Conservation (phyloP, 2,329 filamentous ascomycete genomes). For the Tricladium varicosporioides region DNA sequence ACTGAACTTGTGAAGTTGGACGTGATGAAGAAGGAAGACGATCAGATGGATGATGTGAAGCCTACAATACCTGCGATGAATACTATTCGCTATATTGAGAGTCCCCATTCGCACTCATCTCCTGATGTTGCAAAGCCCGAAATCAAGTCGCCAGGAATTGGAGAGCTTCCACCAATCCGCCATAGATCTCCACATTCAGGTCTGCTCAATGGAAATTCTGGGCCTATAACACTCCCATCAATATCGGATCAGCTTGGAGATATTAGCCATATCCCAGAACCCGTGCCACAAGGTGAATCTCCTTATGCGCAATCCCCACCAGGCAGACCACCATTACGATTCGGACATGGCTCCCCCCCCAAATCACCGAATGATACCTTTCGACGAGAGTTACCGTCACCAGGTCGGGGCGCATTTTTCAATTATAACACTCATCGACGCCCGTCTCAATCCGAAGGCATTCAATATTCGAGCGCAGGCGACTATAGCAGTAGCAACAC, state of each 20-base stretch:
- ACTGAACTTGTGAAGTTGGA: slow-evolving; percentile 1
- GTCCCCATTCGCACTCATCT: slow-evolving; percentile 8
- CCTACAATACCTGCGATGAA: slow-evolving; percentile 23
- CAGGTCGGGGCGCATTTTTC: slow-evolving; percentile 21
- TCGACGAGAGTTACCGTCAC: slow-evolving; percentile 44
- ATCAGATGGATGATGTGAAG: slow-evolving; percentile 22
- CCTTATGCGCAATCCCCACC: slow-evolving; percentile 32
- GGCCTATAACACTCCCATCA: slow-evolving; percentile 31
- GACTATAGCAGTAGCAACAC: slow-evolving; percentile 36
- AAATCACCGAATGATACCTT: slow-evolving; percentile 31
- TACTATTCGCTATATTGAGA: slow-evolving; percentile 8
- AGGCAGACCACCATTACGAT: slow-evolving; percentile 22
- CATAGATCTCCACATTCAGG: slow-evolving; percentile 26
- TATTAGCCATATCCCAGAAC: slow-evolving; percentile 28
- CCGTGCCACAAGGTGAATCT: slow-evolving; percentile 17
- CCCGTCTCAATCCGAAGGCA: slow-evolving; percentile 27
- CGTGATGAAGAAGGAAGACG: not conserved
- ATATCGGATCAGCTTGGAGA: slow-evolving; percentile 31
- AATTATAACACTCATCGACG: slow-evolving; percentile 21
- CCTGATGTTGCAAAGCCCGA: slow-evolving; percentile 23
- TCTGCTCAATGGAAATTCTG: slow-evolving; percentile 26
- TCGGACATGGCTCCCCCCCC: slow-evolving; percentile 30
- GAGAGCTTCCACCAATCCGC: slow-evolving; percentile 31
- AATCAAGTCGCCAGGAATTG: slow-evolving; percentile 13
- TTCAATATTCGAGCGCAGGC: slow-evolving; percentile 22